These are phyloP conservation scores for Trichosporon ovoides DNA, from an alignment of 1,284 basidiomycete genomes.

Conservation along the genomic window DNA sequence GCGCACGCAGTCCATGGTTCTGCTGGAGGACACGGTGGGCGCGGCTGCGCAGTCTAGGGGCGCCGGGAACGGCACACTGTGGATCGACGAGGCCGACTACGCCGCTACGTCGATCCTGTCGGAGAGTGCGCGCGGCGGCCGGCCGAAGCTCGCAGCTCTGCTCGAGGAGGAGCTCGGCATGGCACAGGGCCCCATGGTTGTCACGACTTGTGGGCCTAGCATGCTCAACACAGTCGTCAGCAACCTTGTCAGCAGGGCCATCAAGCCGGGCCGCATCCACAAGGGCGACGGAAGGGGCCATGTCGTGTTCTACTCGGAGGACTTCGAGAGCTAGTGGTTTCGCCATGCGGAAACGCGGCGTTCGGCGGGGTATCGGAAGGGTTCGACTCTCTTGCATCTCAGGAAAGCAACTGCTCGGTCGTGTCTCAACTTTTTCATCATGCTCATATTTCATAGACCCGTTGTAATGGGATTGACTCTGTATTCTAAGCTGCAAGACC, in stretches of 20 bases:
- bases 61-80: conserved; percentile 24
- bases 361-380: too few species aligned
- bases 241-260: conserved; percentile 61
- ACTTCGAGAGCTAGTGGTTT: conserved; percentile 58
- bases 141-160: conserved; percentile 65
- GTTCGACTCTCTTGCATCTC: too few species aligned
- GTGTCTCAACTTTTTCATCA: too few species aligned
- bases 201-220: conserved; percentile 72
- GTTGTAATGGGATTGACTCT: too few species aligned
- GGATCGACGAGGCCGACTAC: conserved; percentile 64
- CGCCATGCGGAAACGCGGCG: too few species aligned
- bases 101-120: conserved; percentile 62
- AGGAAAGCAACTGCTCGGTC: too few species aligned
- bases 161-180: conserved; percentile 61
- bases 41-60: background rate
- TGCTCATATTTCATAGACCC: too few species aligned
- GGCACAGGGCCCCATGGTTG: conserved; percentile 58
- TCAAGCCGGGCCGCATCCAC: conserved; percentile 57
- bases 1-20: conserved; percentile 42
- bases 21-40: conserved; percentile 28
- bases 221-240: conserved; percentile 67
- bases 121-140: conserved; percentile 66
- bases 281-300: conserved; percentile 61
- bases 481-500: too few species aligned
- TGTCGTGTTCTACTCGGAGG: conserved; percentile 62